Conservation (phyloP, 176 grass and related monocot species). For the Phragmites australis region DNA sequence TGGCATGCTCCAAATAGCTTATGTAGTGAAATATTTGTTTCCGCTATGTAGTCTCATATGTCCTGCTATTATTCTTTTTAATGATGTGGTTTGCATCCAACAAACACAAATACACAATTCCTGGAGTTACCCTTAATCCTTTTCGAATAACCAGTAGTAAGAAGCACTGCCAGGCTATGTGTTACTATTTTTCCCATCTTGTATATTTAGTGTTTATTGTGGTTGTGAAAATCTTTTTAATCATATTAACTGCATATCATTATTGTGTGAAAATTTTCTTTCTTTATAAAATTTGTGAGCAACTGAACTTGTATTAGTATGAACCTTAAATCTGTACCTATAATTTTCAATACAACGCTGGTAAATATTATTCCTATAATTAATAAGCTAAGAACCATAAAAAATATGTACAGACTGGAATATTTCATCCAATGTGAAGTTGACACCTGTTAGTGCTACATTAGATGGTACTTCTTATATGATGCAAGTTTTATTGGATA, state of each 20-base stretch:
- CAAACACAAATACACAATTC: not conserved
- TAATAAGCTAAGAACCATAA: not conserved
- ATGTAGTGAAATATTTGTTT: conserved; percentile 16
- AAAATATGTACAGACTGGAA: not conserved
- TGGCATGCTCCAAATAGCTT: not conserved
- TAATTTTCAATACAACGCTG: not conserved
- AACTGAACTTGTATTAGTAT: conserved; percentile 10
- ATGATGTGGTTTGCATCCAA: not conserved
- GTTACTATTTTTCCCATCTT: conserved; percentile 10
- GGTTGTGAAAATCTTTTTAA: not conserved
- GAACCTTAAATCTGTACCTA: not conserved
- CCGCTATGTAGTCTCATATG: not conserved
- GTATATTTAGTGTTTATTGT: not conserved
- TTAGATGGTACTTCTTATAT: not conserved
- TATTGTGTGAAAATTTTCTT: not conserved
- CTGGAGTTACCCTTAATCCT: not conserved
- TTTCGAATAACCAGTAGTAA: not conserved
- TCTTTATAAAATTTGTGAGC: conserved; percentile 5
- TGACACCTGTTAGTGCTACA: not conserved
- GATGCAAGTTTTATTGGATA: conserved; percentile 7
- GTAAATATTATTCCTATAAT: not conserved
- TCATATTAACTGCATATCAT: conserved; percentile 10
- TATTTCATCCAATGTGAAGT: not conserved
- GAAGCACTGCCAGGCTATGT: not conserved
- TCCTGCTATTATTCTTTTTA: conserved; percentile 17